phyloP scores from a whole-genome alignment of 305 asterid genomes.

The Solanum chacoense region DNA sequence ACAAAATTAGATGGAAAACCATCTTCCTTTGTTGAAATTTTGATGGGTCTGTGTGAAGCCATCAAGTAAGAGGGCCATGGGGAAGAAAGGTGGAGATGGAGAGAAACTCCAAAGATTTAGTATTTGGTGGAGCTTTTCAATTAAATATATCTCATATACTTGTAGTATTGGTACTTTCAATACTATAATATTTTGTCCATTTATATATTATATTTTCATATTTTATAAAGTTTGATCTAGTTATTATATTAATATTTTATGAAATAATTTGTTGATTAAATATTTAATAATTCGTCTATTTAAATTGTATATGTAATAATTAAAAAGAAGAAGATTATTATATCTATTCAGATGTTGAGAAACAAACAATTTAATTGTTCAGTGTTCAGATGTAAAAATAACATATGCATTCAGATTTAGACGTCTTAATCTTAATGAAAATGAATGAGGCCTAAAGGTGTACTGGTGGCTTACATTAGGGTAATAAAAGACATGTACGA shows the following conservation, averaged over 20 bases:
- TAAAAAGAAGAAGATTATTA: background rate
- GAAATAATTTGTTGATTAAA: background rate
- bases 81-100: background rate
- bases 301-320: background rate
- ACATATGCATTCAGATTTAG: too few species aligned
- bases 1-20: background rate
- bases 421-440: background rate
- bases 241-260: background rate
- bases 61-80: background rate
- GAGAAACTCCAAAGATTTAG: background rate
- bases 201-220: background rate
- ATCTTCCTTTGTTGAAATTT: background rate
- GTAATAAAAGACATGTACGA: too few species aligned
- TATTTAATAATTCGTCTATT: background rate
- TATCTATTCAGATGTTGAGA: background rate
- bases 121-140: background rate
- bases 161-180: background rate
- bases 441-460: too few species aligned
- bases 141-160: background rate
- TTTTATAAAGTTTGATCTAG: background rate
- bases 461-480: too few species aligned
- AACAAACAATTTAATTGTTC: background rate
- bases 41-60: background rate
- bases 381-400: background rate
- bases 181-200: background rate